Evolutionary conservation across 495 filamentous ascomycete species (phyloP).

Genomic region (Penicillium waksmanii): DNA sequence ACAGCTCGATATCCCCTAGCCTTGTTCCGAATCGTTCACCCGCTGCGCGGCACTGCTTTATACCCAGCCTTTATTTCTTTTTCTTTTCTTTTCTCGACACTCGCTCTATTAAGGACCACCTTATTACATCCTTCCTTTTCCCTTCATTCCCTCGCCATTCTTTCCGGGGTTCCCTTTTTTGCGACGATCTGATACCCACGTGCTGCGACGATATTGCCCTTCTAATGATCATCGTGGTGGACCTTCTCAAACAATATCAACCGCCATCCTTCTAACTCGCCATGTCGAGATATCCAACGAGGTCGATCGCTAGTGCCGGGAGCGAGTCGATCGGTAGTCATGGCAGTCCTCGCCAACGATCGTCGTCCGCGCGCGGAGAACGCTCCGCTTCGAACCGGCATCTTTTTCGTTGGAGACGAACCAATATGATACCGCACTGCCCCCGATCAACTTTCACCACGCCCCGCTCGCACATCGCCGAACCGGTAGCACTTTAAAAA

Average conservation of each 20-base stretch:
- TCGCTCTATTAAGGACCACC: not conserved
- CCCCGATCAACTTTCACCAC: slow-evolving; percentile 32
- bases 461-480: slow-evolving; percentile 37
- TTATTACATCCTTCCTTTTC: slow-evolving; percentile 1
- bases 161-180: slow-evolving; percentile 9
- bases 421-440: slow-evolving; percentile 31
- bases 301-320: slow-evolving; percentile 29
- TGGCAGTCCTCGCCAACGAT: slow-evolving; percentile 17
- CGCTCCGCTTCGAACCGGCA: slow-evolving; percentile 24
- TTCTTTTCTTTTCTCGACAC: slow-evolving; percentile 3
- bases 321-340: slow-evolving; percentile 25
- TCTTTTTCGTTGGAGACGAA: slow-evolving; percentile 24
- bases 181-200: slow-evolving; percentile 27
- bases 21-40: slow-evolving; percentile 23
- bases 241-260: not conserved
- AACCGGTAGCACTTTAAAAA: slow-evolving; percentile 49
- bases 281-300: slow-evolving; percentile 23
- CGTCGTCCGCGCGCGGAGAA: slow-evolving; percentile 21
- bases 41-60: slow-evolving; percentile 24
- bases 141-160: slow-evolving; percentile 23
- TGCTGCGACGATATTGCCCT: slow-evolving; percentile 20
- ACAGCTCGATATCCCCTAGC: slow-evolving; percentile 15
- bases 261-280: not conserved
- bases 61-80: slow-evolving; percentile 4
- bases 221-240: slow-evolving; percentile 25